These are phyloP conservation scores for Prunus davidiana DNA, from an alignment of 306 rosid species.

Conservation along the genomic window DNA sequence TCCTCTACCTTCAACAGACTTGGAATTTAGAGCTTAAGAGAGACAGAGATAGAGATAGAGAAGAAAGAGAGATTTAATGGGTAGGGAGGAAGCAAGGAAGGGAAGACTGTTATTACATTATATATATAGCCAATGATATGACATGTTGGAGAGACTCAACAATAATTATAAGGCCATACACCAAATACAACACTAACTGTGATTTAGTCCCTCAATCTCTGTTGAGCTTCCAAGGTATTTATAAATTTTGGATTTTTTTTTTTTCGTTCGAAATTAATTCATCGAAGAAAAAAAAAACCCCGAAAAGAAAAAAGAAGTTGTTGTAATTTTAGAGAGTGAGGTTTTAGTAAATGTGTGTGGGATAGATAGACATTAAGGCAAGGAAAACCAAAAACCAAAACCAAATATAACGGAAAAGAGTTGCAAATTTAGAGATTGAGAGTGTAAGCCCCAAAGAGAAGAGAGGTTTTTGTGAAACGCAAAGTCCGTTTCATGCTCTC, in stretches of 20 bases:
- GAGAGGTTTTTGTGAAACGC: conserved; percentile 36
- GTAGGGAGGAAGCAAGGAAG: conserved; percentile 56
- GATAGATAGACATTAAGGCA: conserved; percentile 2
- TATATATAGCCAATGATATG: conserved; percentile 5
- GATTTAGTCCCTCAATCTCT: conserved; percentile 31
- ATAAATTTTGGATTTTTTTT: background rate
- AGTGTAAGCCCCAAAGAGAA: conserved; percentile 20
- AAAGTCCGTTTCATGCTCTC: conserved; percentile 78
- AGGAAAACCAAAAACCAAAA: conserved; percentile 7
- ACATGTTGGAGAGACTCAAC: conserved; percentile 3
- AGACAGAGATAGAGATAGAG: conserved; percentile 17
- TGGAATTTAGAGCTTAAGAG: background rate
- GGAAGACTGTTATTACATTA: conserved; percentile 19
- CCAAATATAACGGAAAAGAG: conserved; percentile 52
- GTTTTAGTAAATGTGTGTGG: conserved; percentile 36
- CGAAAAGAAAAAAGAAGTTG: background rate
- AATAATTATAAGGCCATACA: conserved; percentile 35
- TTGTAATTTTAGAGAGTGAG: conserved; percentile 20
- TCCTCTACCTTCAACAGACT: conserved; percentile 14
- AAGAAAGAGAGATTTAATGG: conserved; percentile 22
- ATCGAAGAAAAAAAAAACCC: background rate
- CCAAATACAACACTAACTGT: conserved; percentile 67
- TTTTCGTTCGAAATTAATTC: background rate
- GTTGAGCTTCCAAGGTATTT: conserved; percentile 4
- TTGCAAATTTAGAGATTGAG: conserved; percentile 52